Evolutionary conservation across 805 yeast genomes (phyloP), one percentile per base, ranked within the genome.

Genomic region (Saccharomycopsis malanga): DNA sequence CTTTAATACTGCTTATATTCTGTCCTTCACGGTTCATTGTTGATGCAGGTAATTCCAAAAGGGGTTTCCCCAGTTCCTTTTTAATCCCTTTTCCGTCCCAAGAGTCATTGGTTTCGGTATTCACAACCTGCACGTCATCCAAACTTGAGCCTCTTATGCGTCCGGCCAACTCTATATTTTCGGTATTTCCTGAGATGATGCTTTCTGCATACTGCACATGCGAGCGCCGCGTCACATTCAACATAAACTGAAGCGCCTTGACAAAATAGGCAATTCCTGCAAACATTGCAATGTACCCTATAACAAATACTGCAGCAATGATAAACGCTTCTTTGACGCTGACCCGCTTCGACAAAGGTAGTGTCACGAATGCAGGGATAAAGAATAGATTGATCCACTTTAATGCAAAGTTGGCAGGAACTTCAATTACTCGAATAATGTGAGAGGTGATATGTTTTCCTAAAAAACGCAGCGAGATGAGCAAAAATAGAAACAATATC

Each of bases 381-480:
- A 84, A 85, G 58, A 80, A 83, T 4, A 82, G 72, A 59, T 81
- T 83, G 63, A 85, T 85, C 91, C 93, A 84, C 46, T 82, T 70
- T 42, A 84, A 67, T 1, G 82, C 69, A 60, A 83, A 81, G 52
- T 83, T 82, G 65, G 75, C 74, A 14, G 87, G 76, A n/a, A 82
- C 73, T 42, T 80, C 78, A 42, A 80, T 62, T 27, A 61, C 53
- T 34, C 54, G 54, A 47, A 63, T 60, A 2, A 61, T 48, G 2
- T 64, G 34, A 3, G 57, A 42, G 1, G 67, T 63, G n/a, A 46
- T 53, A 24, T 54, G 53, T 29, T 68, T 63, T 4, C 76, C 76
- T 14, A 69, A 54, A 0, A 66, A 21, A 46, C 44, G 45, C 9
- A 74, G 71, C 27, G 66, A 57, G 1, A 63, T 42, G 35, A 76